phyloP scores from a whole-genome alignment of 1,284 basidiomycete species.

The Boletus calvinii region DNA sequence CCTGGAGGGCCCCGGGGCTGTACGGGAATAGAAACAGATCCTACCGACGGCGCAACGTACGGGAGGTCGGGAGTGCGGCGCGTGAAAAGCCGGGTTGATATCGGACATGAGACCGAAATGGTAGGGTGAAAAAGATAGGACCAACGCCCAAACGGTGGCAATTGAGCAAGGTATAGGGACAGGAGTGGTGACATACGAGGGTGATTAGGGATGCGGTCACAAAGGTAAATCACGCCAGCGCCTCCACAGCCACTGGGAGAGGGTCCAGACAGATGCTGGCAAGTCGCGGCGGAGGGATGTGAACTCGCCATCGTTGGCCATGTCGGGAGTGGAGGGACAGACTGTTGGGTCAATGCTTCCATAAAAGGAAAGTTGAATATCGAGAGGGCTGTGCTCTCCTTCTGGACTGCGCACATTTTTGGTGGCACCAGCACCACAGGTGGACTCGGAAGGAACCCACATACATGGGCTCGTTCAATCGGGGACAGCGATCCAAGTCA shows the following conservation, averaged over 20 bases:
- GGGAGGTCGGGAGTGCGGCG: not conserved
- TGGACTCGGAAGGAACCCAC: constrained; percentile 18
- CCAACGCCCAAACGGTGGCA: not conserved
- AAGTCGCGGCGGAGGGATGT: too few species aligned
- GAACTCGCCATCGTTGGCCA: constrained; percentile 2
- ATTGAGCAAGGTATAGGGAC: not conserved
- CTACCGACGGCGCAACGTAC: not conserved
- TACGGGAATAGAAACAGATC: not conserved
- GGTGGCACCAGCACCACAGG: not conserved
- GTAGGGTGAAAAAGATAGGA: constrained; percentile 6
- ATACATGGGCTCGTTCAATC: constrained; percentile 1
- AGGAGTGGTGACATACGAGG: not conserved
- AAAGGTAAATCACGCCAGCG: constrained; percentile 28
- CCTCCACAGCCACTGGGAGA: constrained; percentile 24
- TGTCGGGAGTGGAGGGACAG: constrained; percentile 19
- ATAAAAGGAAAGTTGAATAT: constrained; percentile 30
- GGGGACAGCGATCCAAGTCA: constrained; percentile 11
- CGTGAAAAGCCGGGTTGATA: constrained; percentile 12
- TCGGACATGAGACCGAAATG: constrained; percentile 6
- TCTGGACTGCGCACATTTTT: constrained; percentile 1
- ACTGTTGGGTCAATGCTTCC: constrained; percentile 21
- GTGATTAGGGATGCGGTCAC: not conserved
- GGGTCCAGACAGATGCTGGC: not conserved
- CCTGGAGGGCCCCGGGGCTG: constrained; percentile 5
- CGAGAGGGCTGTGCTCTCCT: constrained; percentile 7